Conservation (phyloP, 495 filamentous ascomycete genomes). For the Penicillium flavigenum region DNA sequence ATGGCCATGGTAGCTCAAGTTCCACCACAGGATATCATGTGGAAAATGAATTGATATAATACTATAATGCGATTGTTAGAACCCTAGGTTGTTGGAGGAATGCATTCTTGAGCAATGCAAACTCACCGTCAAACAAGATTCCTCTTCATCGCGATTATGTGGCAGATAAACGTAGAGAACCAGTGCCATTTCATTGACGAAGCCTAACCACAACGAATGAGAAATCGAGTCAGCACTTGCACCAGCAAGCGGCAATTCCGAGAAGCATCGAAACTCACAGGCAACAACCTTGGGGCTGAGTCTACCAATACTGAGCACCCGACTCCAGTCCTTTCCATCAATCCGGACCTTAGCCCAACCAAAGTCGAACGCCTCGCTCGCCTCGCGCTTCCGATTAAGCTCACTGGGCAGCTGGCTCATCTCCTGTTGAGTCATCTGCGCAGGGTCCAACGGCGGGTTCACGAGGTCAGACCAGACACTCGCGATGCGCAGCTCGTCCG, state of each 20-base stretch:
- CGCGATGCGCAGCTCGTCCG: conserved; percentile 77
- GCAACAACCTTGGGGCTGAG: conserved; percentile 89
- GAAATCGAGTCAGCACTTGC: background rate
- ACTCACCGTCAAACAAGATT: conserved; percentile 77
- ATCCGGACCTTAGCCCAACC: conserved; percentile 84
- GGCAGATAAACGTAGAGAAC: conserved; percentile 92
- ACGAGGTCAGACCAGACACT: conserved; percentile 77
- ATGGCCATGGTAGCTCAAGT: background rate
- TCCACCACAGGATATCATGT: conserved; percentile 26
- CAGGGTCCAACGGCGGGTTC: conserved; percentile 80
- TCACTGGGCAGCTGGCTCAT: conserved; percentile 72
- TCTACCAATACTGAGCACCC: conserved; percentile 83
- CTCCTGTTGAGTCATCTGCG: conserved; percentile 61
- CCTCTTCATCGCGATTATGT: conserved; percentile 65
- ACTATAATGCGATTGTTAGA: conserved; percentile 38
- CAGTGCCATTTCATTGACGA: conserved; percentile 75
- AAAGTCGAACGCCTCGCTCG: conserved; percentile 54
- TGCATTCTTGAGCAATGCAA: background rate
- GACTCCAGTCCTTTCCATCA: conserved; percentile 89
- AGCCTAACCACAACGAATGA: conserved; percentile 40
- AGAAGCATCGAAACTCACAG: conserved; percentile 49
- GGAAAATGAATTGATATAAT: conserved; percentile 59
- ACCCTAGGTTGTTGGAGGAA: background rate
- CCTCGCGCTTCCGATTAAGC: conserved; percentile 59
- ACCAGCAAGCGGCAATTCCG: background rate